phyloP scores from a whole-genome alignment of 345 rosid genomes.

The Lepidium sativum region DNA sequence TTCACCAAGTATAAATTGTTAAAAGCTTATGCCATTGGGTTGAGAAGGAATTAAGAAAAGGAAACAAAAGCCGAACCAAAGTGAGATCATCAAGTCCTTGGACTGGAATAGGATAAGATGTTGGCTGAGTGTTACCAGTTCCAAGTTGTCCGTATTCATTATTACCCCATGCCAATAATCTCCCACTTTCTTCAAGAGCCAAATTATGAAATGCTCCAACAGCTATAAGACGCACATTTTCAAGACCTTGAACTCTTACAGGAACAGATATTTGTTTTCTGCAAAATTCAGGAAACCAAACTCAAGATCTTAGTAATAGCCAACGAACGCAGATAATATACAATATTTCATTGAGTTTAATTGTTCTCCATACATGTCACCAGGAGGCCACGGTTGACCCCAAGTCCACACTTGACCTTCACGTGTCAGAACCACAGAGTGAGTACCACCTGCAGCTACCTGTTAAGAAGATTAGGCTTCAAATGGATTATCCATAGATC shows the following conservation, averaged over 20 bases:
- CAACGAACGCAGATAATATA: background rate
- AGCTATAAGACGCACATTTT: conserved; percentile 69
- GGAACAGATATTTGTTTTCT: conserved; percentile 94
- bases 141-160: conserved; percentile 99
- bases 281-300: conserved; percentile 11
- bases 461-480: conserved; percentile 13
- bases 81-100: conserved; percentile 74
- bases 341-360: background rate
- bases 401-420: conserved; percentile 98
- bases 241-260: conserved; percentile 97
- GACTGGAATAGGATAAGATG: conserved; percentile 79
- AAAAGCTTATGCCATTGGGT: background rate
- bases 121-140: conserved; percentile 96
- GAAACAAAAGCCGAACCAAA: conserved; percentile 45
- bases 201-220: conserved; percentile 99
- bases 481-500: background rate
- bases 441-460: conserved; percentile 99
- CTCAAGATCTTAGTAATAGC: background rate
- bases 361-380: conserved; percentile 67
- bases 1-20: background rate
- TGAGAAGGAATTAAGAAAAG: background rate
- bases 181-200: conserved; percentile 90
- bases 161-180: conserved; percentile 94
- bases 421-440: conserved; percentile 85
- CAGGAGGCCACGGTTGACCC: conserved; percentile 99